Percentiles rank a stretch among this genome's conserved stretches.
These are phyloP conservation scores for Oryza australiensis DNA, from an alignment of 176 grass and related monocot genomes.

Conservation along the genomic window DNA sequence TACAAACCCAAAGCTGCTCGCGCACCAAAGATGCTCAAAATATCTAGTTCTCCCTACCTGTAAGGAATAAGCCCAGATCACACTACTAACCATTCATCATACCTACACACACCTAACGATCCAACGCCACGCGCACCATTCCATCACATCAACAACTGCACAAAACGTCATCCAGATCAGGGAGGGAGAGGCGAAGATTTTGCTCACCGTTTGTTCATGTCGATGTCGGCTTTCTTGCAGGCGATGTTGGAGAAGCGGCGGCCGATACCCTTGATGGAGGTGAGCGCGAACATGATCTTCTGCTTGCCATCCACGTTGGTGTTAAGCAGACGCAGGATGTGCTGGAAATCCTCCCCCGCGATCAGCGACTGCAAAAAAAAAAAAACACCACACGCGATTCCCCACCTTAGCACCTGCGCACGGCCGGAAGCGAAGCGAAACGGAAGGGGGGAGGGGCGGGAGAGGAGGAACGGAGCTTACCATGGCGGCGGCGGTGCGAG, in stretches of 20 bases:
- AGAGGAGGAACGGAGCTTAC: background rate
- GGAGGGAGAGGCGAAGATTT: background rate
- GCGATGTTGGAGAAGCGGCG: slow-evolving; percentile 90
- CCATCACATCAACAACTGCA: background rate
- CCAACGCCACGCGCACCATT: background rate
- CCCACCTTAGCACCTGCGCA: background rate
- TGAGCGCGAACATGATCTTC: slow-evolving; percentile 94
- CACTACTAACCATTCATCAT: background rate
- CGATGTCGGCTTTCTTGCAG: slow-evolving; percentile 96
- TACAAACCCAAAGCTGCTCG: background rate
- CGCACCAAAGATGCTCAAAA: background rate
- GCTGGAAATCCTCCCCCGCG: slow-evolving; percentile 91
- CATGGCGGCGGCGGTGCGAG: slow-evolving; percentile 17
- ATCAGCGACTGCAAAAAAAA: slow-evolving; percentile 56
- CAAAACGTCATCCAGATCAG: background rate
- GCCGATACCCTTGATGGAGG: slow-evolving; percentile 88
- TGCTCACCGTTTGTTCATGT: slow-evolving; percentile 88
- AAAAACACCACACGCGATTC: background rate
- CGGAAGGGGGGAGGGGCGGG: background rate
- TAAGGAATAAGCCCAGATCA: background rate
- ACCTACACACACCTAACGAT: background rate
- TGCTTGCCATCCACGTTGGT: slow-evolving; percentile 96
- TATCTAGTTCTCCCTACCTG: background rate
- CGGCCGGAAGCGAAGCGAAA: background rate
- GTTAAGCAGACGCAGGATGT: slow-evolving; percentile 90